These are phyloP conservation scores for Ascochyta koolunga DNA, from an alignment of 2,329 filamentous ascomycete genomes.

Conservation along the genomic window DNA sequence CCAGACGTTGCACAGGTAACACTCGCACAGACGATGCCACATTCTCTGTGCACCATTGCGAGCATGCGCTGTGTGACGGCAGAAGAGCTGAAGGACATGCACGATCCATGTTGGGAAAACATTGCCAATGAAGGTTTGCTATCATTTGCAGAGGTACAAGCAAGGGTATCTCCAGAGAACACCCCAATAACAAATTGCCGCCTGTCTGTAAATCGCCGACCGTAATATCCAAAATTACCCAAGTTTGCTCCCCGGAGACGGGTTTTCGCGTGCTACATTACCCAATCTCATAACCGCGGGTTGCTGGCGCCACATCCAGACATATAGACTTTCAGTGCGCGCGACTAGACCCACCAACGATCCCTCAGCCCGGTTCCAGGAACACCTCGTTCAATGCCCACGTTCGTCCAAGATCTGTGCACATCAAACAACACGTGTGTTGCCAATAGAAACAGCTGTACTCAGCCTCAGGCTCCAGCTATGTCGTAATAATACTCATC, in stretches of 20 bases:
- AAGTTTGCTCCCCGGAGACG: slow-evolving; percentile 9
- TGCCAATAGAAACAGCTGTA: slow-evolving; percentile 9
- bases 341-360: background rate
- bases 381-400: background rate
- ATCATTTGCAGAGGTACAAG: slow-evolving; percentile 26
- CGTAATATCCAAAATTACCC: background rate
- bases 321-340: slow-evolving; percentile 6
- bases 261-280: background rate
- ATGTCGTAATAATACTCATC: slow-evolving; percentile 91
- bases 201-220: background rate
- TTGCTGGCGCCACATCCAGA: slow-evolving; percentile 11
- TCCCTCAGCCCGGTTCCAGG: slow-evolving; percentile 2
- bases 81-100: slow-evolving; percentile 24
- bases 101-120: slow-evolving; percentile 19
- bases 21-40: slow-evolving; percentile 21
- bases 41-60: slow-evolving; percentile 27
- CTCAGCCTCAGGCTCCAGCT: slow-evolving; percentile 36
- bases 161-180: slow-evolving; percentile 39
- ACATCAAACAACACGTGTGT: slow-evolving; percentile 1
- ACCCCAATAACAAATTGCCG: slow-evolving; percentile 8
- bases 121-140: slow-evolving; percentile 13
- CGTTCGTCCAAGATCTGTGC: slow-evolving; percentile 2
- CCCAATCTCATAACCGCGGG: background rate
- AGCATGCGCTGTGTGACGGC: slow-evolving; percentile 32
- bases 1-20: slow-evolving; percentile 22